Conservation (phyloP, 371 early-diverging fungal genomes). For the Actinomucor elegans region DNA sequence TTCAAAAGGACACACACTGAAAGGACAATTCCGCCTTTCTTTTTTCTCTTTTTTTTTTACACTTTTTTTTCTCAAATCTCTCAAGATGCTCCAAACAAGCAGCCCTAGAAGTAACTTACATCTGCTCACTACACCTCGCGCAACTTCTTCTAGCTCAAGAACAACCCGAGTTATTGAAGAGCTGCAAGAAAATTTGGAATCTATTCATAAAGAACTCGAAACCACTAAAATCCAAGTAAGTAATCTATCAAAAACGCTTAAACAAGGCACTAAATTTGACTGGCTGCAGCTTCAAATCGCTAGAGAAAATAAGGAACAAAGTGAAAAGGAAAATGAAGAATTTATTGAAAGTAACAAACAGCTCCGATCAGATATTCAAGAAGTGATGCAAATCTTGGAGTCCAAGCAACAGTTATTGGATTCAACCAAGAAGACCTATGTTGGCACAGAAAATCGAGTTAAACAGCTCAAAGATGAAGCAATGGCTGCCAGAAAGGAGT, state of each 20-base stretch:
- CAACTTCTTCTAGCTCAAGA: slow-evolving; percentile 18
- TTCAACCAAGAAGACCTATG: slow-evolving; percentile 28
- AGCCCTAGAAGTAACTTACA: slow-evolving; percentile 14
- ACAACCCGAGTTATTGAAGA: slow-evolving; percentile 23
- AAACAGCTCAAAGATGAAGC: slow-evolving; percentile 44
- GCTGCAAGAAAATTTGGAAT: slow-evolving; percentile 19
- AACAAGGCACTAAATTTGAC: not conserved
- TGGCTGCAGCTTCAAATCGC: slow-evolving; percentile 25
- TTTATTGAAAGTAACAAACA: slow-evolving; percentile 37
- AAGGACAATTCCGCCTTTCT: too few relatives aligned
- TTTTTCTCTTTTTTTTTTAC: too few relatives aligned
- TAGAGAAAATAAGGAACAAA: slow-evolving; percentile 22
- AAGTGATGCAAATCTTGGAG: slow-evolving; percentile 40
- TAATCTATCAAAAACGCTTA: not conserved
- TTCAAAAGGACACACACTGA: too few relatives aligned
- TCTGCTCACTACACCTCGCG: slow-evolving; percentile 8
- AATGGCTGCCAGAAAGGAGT: slow-evolving; percentile 34
- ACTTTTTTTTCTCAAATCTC: too few relatives aligned
- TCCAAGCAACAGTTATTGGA: slow-evolving; percentile 41
- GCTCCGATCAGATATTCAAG: slow-evolving; percentile 38
- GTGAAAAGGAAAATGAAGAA: slow-evolving; percentile 31
- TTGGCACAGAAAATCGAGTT: slow-evolving; percentile 23
- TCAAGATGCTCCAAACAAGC: slow-evolving; percentile 20
- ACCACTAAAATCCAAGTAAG: slow-evolving; percentile 23
- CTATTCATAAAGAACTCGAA: slow-evolving; percentile 21